Percentiles rank a stretch among this genome's conserved stretches.
Evolutionary conservation across 2,329 filamentous ascomycete species (phyloP).

Genomic region (Beauveria caledonica): DNA sequence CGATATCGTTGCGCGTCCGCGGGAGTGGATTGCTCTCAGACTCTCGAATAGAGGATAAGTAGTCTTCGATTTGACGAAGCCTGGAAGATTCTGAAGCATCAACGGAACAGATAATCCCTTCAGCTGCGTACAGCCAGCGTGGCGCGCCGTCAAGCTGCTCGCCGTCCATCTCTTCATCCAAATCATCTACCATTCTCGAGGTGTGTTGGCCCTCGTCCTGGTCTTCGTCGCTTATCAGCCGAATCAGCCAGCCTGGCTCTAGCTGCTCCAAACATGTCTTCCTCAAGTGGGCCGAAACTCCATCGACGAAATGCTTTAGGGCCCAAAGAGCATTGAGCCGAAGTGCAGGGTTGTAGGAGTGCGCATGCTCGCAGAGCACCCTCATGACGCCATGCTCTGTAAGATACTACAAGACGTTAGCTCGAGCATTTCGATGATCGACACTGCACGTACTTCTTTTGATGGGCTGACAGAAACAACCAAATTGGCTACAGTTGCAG

Average conservation of each 20-base stretch:
- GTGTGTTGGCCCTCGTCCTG: constrained; percentile 43
- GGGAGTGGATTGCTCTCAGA: constrained; percentile 59
- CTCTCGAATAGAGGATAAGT: constrained; percentile 47
- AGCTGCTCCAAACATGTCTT: constrained; percentile 70
- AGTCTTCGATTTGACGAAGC: constrained; percentile 42
- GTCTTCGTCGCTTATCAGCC: constrained; percentile 60
- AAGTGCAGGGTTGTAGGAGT: constrained; percentile 69
- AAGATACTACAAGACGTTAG: constrained; percentile 48
- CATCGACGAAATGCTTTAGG: constrained; percentile 79
- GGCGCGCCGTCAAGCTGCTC: constrained; percentile 37
- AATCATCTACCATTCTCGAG: constrained; percentile 31
- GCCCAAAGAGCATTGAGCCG: constrained; percentile 87
- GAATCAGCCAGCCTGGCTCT: constrained; percentile 70
- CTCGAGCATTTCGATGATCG: constrained; percentile 3
- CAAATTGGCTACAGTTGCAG: constrained; percentile 75
- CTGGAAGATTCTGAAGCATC: constrained; percentile 31
- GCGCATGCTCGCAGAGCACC: constrained; percentile 74
- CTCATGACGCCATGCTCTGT: constrained; percentile 66
- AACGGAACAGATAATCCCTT: constrained; percentile 25
- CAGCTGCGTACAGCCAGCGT: constrained; percentile 26
- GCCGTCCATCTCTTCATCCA: constrained; percentile 53
- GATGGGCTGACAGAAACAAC: constrained; percentile 86
- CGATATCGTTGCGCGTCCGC: constrained; percentile 66
- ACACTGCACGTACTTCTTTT: constrained; percentile 57
- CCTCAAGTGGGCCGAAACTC: constrained; percentile 63